Conservation (phyloP, 495 filamentous ascomycete species). For the Xylaria castorea region DNA sequence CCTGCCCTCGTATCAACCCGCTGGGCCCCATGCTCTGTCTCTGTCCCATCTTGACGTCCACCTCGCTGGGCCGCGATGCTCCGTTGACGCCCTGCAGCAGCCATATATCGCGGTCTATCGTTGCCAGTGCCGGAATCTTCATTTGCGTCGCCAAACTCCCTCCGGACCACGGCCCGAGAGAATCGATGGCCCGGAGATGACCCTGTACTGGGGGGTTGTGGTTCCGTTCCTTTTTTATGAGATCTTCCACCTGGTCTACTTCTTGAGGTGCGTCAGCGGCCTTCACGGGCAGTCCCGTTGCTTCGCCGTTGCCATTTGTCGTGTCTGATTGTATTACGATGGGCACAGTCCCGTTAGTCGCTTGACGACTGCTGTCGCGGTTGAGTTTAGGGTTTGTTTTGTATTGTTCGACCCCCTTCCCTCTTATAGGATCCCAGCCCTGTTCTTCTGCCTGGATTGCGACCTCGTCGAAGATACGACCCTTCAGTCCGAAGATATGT, state of each 20-base stretch:
- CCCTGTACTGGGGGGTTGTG: slow-evolving; percentile 60
- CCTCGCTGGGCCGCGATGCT: slow-evolving; percentile 68
- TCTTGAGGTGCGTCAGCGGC: slow-evolving; percentile 58
- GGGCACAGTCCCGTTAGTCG: slow-evolving; percentile 35
- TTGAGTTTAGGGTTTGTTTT: slow-evolving; percentile 58
- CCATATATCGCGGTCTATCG: slow-evolving; percentile 87
- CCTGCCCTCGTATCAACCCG: slow-evolving; percentile 53
- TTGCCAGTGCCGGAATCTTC: slow-evolving; percentile 78
- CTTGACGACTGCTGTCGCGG: slow-evolving; percentile 44
- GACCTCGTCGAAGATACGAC: slow-evolving; percentile 80
- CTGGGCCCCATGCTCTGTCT: slow-evolving; percentile 68
- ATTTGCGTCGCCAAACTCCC: slow-evolving; percentile 81
- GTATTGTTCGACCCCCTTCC: slow-evolving; percentile 64
- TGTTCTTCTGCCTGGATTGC: slow-evolving; percentile 62
- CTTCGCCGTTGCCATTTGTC: slow-evolving; percentile 31
- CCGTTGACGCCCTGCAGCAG: slow-evolving; percentile 77
- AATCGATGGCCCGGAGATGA: slow-evolving; percentile 76
- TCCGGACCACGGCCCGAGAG: slow-evolving; percentile 87
- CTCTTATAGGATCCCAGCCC: slow-evolving; percentile 79
- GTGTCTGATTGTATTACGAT: slow-evolving; percentile 22
- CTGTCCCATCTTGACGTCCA: slow-evolving; percentile 59
- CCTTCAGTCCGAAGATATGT: slow-evolving; percentile 79
- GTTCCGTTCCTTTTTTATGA: slow-evolving; percentile 59
- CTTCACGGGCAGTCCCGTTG: slow-evolving; percentile 32
- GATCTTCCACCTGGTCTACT: slow-evolving; percentile 68